Percentiles rank a stretch among this genome's conserved stretches.
phyloP scores from a whole-genome alignment of 2,329 filamentous ascomycete genomes.

The Bipolaris gigantea region DNA sequence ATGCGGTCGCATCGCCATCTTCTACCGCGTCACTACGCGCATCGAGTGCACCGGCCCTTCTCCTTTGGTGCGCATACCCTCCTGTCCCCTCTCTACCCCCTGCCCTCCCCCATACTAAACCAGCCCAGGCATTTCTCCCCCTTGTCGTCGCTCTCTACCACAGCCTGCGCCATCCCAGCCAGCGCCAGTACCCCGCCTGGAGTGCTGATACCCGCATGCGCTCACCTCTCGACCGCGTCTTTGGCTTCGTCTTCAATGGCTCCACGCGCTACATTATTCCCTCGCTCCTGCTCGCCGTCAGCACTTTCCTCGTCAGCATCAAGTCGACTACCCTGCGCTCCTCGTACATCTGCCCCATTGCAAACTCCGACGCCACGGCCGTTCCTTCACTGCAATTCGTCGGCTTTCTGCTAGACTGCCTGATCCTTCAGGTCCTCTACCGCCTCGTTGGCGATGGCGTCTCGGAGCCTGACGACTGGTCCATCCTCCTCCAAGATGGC shows the following conservation, averaged over 20 bases:
- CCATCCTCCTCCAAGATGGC: constrained; percentile 31
- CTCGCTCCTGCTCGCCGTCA: constrained; percentile 34
- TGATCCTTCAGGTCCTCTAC: constrained; percentile 29
- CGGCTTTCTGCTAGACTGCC: constrained; percentile 34
- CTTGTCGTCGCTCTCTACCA: constrained; percentile 39
- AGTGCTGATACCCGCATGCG: constrained; percentile 27
- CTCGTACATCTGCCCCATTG: constrained; percentile 38
- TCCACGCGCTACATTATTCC: constrained; percentile 41
- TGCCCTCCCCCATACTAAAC: constrained; percentile 4
- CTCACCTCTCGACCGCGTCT: constrained; percentile 29
- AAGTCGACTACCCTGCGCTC: constrained; percentile 35
- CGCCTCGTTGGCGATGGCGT: constrained; percentile 34
- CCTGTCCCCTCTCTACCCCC: background rate
- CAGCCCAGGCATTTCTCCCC: constrained; percentile 32
- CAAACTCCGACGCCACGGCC: constrained; percentile 26
- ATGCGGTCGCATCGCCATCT: constrained; percentile 36
- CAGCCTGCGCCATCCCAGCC: constrained; percentile 29
- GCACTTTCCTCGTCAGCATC: constrained; percentile 35
- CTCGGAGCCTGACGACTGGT: constrained; percentile 26
- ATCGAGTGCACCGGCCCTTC: constrained; percentile 39
- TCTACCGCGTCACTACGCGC: constrained; percentile 33
- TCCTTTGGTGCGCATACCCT: constrained; percentile 22
- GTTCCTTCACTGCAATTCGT: constrained; percentile 38
- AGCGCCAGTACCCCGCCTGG: constrained; percentile 35
- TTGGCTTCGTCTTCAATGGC: constrained; percentile 31